Conservation (phyloP, 2,329 filamentous ascomycete genomes). For the Shiraia sp. region DNA sequence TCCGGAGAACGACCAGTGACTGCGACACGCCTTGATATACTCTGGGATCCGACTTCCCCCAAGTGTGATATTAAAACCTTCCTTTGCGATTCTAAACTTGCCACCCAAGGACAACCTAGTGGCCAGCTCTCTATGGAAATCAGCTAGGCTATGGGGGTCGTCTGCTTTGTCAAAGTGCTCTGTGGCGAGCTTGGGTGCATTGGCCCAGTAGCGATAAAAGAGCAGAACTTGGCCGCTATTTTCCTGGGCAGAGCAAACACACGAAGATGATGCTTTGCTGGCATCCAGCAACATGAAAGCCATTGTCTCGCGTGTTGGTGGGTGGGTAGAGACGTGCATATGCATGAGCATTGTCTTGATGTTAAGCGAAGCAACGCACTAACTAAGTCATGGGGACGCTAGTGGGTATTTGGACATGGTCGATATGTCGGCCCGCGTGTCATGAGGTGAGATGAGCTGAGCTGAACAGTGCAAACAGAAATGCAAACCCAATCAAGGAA, state of each 20-base stretch:
- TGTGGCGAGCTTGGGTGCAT: constrained; percentile 14
- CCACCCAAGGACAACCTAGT: constrained; percentile 13
- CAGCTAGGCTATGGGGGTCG: constrained; percentile 13
- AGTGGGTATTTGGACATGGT: too few relatives aligned
- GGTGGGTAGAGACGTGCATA: too few relatives aligned
- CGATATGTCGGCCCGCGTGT: too few relatives aligned
- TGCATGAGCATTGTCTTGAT: too few relatives aligned
- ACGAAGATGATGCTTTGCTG: constrained; percentile 22
- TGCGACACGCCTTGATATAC: constrained; percentile 18
- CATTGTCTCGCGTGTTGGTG: constrained; percentile 4
- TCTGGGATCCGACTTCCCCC: constrained; percentile 17
- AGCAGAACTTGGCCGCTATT: constrained; percentile 19
- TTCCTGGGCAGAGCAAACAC: constrained; percentile 17
- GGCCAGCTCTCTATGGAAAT: constrained; percentile 15
- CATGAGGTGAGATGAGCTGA: too few relatives aligned
- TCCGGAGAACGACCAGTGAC: constrained; percentile 26
- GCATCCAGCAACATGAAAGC: constrained; percentile 2
- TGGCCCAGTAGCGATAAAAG: constrained; percentile 29
- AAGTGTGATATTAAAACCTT: constrained; percentile 29
- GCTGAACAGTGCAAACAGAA: too few relatives aligned
- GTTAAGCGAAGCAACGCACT: too few relatives aligned
- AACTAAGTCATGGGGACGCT: too few relatives aligned
- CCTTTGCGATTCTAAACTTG: constrained; percentile 25
- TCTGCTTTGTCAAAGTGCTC: constrained; percentile 3
- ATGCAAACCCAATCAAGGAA: too few relatives aligned